Percentiles rank a stretch among this genome's conserved stretches.
These are phyloP conservation scores for Backusella macrospora DNA, from an alignment of 192 early-diverging fungal species.

Conservation along the genomic window DNA sequence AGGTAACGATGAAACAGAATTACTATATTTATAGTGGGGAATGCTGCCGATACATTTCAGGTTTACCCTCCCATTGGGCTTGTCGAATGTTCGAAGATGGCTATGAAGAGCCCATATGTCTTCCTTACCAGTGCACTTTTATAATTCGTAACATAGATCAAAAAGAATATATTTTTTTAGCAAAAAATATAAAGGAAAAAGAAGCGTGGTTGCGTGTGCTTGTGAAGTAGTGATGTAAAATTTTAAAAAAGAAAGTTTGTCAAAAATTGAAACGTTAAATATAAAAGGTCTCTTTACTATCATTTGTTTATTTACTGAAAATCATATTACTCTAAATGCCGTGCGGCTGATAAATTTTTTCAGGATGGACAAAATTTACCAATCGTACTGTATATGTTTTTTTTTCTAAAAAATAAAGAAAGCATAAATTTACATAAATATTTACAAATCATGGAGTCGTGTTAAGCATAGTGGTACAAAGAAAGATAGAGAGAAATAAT, in stretches of 20 bases:
- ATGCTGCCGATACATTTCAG: not conserved
- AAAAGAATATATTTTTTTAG: conserved; percentile 9
- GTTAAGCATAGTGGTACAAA: not conserved
- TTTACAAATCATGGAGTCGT: conserved; percentile 1
- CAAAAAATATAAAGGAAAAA: not conserved
- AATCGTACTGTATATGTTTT: no score
- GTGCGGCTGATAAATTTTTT: no score
- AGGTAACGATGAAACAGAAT: not conserved
- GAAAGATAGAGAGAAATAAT: not conserved
- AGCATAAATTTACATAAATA: conserved; percentile 6
- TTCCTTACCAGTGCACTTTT: not conserved
- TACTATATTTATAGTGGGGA: conserved; percentile 10
- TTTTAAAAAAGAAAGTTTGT: not conserved
- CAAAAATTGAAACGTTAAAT: not conserved
- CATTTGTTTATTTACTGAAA: not conserved
- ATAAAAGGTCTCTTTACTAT: not conserved
- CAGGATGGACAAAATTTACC: no score
- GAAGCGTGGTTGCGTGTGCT: not conserved
- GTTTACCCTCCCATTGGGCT: not conserved
- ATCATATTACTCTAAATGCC: not conserved
- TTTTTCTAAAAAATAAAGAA: not conserved
- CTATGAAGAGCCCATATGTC: not conserved
- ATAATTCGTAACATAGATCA: not conserved
- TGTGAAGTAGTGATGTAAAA: not conserved
- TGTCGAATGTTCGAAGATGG: not conserved